Evolutionary conservation across 179 eudicot genomes (phyloP).

Genomic region (Beta lomatogona): DNA sequence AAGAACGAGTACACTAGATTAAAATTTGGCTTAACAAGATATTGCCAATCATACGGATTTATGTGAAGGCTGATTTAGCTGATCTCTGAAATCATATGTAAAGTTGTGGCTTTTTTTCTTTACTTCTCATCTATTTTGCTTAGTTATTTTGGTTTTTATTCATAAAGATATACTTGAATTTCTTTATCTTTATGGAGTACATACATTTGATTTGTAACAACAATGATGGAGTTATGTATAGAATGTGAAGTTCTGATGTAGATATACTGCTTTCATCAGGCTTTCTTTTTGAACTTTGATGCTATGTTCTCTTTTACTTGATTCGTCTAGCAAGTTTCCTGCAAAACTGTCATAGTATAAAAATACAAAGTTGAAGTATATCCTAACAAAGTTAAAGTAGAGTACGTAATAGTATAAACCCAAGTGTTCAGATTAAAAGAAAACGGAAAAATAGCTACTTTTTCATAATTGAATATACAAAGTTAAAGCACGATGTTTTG

Average conservation of each 20-base stretch:
- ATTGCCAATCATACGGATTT: background rate
- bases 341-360: too few relatives aligned
- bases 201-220: too few relatives aligned
- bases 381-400: too few relatives aligned
- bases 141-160: background rate
- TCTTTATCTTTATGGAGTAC: background rate
- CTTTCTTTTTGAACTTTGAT: background rate
- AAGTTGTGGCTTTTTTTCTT: background rate
- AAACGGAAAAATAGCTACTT: too few relatives aligned
- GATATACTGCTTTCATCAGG: background rate
- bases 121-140: background rate
- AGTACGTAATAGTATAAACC: too few relatives aligned
- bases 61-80: background rate
- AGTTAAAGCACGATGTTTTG: too few relatives aligned
- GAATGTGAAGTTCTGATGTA: background rate
- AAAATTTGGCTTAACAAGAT: background rate
- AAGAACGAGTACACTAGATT: conserved; percentile 10
- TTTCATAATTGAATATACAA: too few relatives aligned
- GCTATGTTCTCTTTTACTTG: background rate
- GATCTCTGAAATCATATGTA: background rate
- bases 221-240: background rate
- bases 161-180: background rate
- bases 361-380: too few relatives aligned
- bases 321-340: background rate
- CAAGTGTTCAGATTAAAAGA: too few relatives aligned